Percentiles rank a stretch among this genome's conserved stretches.
These are phyloP conservation scores for Obba rivulosa DNA, from an alignment of 768 basidiomycete genomes.

Conservation along the genomic window DNA sequence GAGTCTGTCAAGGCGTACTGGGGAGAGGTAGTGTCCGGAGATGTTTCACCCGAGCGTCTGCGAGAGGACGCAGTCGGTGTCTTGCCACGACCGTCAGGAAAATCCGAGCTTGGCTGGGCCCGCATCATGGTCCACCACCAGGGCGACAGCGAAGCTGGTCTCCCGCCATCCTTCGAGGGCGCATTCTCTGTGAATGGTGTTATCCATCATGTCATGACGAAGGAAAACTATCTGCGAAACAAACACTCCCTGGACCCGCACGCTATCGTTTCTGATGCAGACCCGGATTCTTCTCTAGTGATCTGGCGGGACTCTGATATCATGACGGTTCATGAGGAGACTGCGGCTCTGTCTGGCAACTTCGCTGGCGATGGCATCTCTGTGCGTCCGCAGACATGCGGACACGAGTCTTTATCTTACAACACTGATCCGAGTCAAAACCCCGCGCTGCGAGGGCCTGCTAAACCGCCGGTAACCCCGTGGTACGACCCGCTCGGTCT, in stretches of 20 bases:
- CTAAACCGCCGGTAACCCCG: constrained; percentile 24
- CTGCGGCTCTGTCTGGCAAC: constrained; percentile 25
- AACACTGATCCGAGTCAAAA: constrained; percentile 57
- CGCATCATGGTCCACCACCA: constrained; percentile 70
- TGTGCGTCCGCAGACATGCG: constrained; percentile 43
- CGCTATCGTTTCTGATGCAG: constrained; percentile 31
- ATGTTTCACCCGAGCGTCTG: constrained; percentile 48
- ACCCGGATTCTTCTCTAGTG: constrained; percentile 51
- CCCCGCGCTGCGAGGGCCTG: constrained; percentile 38
- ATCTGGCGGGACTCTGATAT: constrained; percentile 75
- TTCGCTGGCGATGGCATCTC: constrained; percentile 10
- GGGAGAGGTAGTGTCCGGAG: constrained; percentile 68
- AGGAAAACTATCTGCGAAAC: constrained; percentile 62
- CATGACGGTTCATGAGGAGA: constrained; percentile 48
- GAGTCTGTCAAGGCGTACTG: constrained; percentile 63
- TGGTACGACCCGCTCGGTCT: constrained; percentile 39
- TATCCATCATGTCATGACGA: constrained; percentile 65
- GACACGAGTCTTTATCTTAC: constrained; percentile 64
- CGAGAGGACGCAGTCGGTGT: constrained; percentile 60
- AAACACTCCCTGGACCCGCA: constrained; percentile 56
- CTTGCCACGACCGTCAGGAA: constrained; percentile 34
- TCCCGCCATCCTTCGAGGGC: constrained; percentile 65
- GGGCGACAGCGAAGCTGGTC: constrained; percentile 38
- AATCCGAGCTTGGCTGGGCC: constrained; percentile 64
- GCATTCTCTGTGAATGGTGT: constrained; percentile 66